Evolutionary conservation across 495 filamentous ascomycete species (phyloP).

Genomic region (Acidomyces sp.): DNA sequence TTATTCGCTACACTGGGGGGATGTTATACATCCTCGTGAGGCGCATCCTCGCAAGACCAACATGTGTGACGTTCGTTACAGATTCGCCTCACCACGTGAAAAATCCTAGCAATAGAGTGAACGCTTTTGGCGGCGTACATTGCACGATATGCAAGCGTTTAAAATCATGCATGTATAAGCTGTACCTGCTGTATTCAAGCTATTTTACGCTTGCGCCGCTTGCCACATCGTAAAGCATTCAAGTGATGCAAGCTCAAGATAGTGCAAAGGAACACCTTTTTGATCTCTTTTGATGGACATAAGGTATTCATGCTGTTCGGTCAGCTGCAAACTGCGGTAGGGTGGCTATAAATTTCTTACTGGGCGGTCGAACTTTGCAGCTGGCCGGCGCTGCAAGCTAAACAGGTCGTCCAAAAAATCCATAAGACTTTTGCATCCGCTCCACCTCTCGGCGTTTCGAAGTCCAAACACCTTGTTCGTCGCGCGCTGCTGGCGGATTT

Average conservation of each 20-base stretch:
- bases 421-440: not conserved
- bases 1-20: no score
- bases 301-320: constrained; percentile 1
- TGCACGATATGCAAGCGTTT: no score
- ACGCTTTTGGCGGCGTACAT: no score
- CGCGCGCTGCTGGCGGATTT: not conserved
- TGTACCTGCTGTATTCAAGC: no score
- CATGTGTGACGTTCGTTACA: no score
- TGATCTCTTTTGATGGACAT: not conserved
- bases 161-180: no score
- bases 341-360: not conserved
- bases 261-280: not conserved
- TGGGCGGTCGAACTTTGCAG: not conserved
- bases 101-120: no score
- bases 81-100: no score
- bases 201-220: no score
- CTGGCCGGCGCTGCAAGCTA: not conserved
- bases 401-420: constrained; percentile 4
- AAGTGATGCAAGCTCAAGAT: not conserved
- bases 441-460: constrained; percentile 1
- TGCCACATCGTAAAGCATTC: constrained; percentile 5
- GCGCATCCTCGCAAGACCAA: no score
- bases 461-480: constrained; percentile 3
- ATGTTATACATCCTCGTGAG: constrained; percentile 4
- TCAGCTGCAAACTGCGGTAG: not conserved